phyloP scores from a whole-genome alignment of 805 yeast genomes.

The Komagataella phaffii region DNA sequence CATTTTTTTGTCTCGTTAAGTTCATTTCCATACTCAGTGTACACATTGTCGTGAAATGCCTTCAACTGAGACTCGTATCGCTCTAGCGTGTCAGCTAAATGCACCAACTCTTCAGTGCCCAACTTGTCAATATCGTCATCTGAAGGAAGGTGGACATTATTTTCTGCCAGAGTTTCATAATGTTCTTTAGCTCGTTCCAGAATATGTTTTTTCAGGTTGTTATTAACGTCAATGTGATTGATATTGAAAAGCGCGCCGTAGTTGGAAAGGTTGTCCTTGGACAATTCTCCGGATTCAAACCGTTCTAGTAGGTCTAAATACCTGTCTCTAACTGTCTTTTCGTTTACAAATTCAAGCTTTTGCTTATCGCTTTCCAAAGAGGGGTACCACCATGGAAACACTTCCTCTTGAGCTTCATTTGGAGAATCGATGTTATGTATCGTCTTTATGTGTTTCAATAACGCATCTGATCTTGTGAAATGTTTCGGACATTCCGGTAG shows the following conservation, averaged over 20 bases:
- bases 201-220: slow-evolving; percentile 4
- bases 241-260: slow-evolving; percentile 4
- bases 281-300: neutral
- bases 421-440: slow-evolving; percentile 38
- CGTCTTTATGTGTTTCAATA: slow-evolving; percentile 48
- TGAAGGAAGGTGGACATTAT: slow-evolving; percentile 3
- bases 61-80: neutral
- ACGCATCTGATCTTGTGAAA: slow-evolving; percentile 47
- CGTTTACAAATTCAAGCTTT: neutral
- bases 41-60: neutral
- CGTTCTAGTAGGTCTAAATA: neutral
- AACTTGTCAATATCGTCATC: slow-evolving; percentile 5
- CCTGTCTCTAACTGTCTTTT: neutral
- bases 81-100: neutral
- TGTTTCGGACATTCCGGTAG: slow-evolving; percentile 53
- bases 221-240: slow-evolving; percentile 7
- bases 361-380: neutral
- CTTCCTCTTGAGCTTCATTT: slow-evolving; percentile 5
- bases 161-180: neutral
- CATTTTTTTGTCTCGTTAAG: neutral
- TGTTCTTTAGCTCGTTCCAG: slow-evolving; percentile 1
- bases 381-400: slow-evolving; percentile 5
- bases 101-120: slow-evolving; percentile 10
- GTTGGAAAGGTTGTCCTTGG: slow-evolving; percentile 4
- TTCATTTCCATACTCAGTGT: neutral